These are phyloP conservation scores for Evernia prunastri DNA, from an alignment of 495 filamentous ascomycete species.

Conservation along the genomic window DNA sequence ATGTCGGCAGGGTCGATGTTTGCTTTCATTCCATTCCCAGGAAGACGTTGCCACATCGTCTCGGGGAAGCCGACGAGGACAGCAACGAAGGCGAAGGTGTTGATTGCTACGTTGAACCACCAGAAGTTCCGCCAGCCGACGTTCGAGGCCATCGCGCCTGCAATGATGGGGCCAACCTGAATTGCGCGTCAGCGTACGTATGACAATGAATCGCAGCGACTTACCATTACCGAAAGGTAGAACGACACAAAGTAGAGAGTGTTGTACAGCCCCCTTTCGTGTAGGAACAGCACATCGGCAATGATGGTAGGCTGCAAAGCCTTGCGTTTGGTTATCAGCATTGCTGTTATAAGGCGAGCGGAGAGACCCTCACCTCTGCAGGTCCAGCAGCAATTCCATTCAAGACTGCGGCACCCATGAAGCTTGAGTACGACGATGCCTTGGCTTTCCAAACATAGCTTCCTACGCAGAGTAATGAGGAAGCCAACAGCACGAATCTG, in stretches of 20 bases:
- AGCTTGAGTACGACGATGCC: constrained; percentile 49
- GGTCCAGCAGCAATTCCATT: constrained; percentile 55
- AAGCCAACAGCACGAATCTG: constrained; percentile 51
- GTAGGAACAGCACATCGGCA: constrained; percentile 59
- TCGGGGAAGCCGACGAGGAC: constrained; percentile 54
- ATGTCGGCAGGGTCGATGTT: not conserved
- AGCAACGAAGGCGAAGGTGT: constrained; percentile 41
- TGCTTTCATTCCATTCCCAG: constrained; percentile 24
- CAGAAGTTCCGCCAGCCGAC: constrained; percentile 52
- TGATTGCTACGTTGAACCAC: constrained; percentile 49
- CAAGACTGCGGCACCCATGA: constrained; percentile 55
- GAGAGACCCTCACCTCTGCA: constrained; percentile 24
- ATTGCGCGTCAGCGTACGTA: constrained; percentile 31
- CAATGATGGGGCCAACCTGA: constrained; percentile 48
- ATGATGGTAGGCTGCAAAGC: constrained; percentile 58
- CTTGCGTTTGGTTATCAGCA: too few species aligned
- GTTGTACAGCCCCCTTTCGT: constrained; percentile 59
- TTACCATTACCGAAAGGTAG: constrained; percentile 39
- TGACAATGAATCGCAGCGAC: constrained; percentile 12
- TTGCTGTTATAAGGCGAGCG: too few species aligned
- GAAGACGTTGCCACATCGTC: constrained; percentile 49
- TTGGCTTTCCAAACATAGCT: constrained; percentile 53
- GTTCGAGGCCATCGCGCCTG: constrained; percentile 48
- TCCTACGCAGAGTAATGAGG: constrained; percentile 49
- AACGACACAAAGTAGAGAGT: constrained; percentile 56